Evolutionary conservation across 1,139 yeast species (phyloP), one percentile per base, ranked within the genome.

Genomic region (Taphrina betulina): DNA sequence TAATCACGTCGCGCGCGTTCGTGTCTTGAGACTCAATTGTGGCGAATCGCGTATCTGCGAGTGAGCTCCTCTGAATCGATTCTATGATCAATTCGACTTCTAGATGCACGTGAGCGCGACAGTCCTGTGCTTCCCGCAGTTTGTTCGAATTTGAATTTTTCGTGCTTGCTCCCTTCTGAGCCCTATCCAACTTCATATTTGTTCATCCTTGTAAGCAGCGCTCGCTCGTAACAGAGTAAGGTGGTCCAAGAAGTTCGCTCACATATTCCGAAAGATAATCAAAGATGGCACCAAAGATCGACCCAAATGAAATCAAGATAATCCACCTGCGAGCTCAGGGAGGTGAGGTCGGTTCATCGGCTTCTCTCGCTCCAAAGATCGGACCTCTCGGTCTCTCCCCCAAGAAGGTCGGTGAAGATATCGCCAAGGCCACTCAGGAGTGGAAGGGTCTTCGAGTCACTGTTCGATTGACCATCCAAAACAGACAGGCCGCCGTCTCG

Each of bases 321-420:
- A 82, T 92, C 80, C 92, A 90, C 89, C 82, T 92, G 78, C 88
- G 98, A 86, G 97, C 98, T 78, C 95, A 90, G 70, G 99, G 98
- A 85, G 98, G 99, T 83, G 99, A 92, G 83, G 95, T 94, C 72
- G 98, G 97, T 82, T 96, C 97, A 73, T 90, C 98, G 65, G 87
- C 98, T 68, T 96, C 98, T 67, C 86, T 94, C 73, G 98, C 98
- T 71, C 98, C 98, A 76, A 92, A 92, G 89, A 92, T 92, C 75
- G 99, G 99, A 86, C 99, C 99, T 71, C 88, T 92, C 75, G 99
- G 99, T 89, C 83, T 92, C 72, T 90, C 97, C 64, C 97, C 98
- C 82, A 92, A 92, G 95, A 92, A 92, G 86, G 96, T 94, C 74
- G 99, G 99, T 88, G 99, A 92, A 80, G 98, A 92, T 77, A 92